Conservation (phyloP, 148 eudicot species). For the Chenopodium album region DNA sequence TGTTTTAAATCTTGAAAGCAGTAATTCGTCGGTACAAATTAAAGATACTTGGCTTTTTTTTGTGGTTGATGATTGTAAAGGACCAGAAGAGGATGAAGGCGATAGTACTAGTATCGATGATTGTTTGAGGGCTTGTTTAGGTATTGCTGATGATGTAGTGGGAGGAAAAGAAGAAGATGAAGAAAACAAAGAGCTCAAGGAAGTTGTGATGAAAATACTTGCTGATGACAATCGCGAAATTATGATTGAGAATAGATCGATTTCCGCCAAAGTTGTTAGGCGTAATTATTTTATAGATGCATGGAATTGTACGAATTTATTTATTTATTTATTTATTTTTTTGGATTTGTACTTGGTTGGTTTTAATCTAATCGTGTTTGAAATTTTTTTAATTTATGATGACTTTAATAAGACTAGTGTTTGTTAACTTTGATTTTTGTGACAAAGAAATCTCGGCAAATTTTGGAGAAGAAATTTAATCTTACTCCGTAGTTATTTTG, state of each 20-base stretch:
- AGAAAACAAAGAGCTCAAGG: background rate
- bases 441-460: too few species aligned
- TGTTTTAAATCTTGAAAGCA: background rate
- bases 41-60: background rate
- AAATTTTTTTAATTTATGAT: background rate
- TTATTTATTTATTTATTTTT: too few species aligned
- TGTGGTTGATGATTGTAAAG: background rate
- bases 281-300: too few species aligned
- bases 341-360: background rate
- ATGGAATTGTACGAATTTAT: background rate
- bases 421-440: too few species aligned
- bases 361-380: background rate
- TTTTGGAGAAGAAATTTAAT: too few species aligned
- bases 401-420: background rate
- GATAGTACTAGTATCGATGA: background rate
- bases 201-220: background rate
- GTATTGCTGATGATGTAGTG: background rate
- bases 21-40: background rate
- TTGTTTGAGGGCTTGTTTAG: background rate
- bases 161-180: background rate
- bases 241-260: background rate
- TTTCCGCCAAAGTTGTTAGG: too few species aligned
- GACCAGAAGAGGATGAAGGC: background rate
- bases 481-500: too few species aligned
- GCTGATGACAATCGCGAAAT: background rate